Evolutionary conservation across 805 yeast species (phyloP), one percentile per base, ranked within the genome.

Genomic region (Zygosaccharomyces bisporus): DNA sequence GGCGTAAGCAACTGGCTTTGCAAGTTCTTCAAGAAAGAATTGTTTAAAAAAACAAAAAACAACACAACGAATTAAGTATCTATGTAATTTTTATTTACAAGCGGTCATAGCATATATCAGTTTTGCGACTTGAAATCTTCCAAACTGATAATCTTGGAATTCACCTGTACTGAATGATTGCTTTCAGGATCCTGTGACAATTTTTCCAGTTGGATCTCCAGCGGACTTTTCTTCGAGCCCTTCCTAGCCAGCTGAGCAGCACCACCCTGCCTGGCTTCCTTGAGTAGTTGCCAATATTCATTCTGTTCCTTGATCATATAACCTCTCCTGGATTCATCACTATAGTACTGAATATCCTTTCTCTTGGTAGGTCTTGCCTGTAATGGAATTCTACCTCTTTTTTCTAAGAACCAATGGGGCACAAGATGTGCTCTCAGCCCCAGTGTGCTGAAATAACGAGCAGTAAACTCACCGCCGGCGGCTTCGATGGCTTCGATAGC

Each of bases 321-420:
- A 6, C 99, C 99, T 53, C 88, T 76, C 58, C 79, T 80, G 29
- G 72, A 80, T 2, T 76, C 74, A 61, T 80, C 75, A 39, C 88
- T 78, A 69, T 93, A 91, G 66, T 74, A 87, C 46, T 79, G 79
- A 45, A 91, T 81, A 58, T 84, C 88, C 66, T 86, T 83, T 67
- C 86, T 79, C 55, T 78, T 80, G 6, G 83, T 83, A 10, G 99
- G 99, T 65, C 89, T 79, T 1, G 97, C 89, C 41, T 78, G 81
- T 52, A 87, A 63, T 35, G 98, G 98, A 12, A 90, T 64, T 52
- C 88, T 79, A 13, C 95, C 95, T 59, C 80, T 81, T 56, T 75
- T 83, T 51, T 72, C 65, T 38, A 85, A 63, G 55, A 81, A 84
- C 64, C 81, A 73, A 37, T 79, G 76, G 8, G 98, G 97, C 36